These are phyloP conservation scores for Aspergillus sp. DNA, from an alignment of 2,329 filamentous ascomycete genomes.

Conservation along the genomic window DNA sequence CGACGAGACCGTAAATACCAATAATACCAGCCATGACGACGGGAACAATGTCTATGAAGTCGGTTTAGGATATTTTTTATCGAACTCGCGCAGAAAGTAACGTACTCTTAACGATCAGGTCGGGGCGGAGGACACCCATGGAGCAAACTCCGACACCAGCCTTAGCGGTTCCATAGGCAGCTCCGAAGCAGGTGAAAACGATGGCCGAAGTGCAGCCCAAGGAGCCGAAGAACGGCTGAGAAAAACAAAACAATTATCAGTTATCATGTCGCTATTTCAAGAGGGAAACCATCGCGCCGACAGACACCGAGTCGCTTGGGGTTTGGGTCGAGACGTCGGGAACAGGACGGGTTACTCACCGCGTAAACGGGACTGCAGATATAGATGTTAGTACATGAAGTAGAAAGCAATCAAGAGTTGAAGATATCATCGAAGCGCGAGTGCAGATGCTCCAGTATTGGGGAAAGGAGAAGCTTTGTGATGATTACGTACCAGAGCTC, in stretches of 20 bases:
- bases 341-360: conserved; percentile 65
- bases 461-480: conserved; percentile 31
- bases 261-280: conserved; percentile 4
- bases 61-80: conserved; percentile 7
- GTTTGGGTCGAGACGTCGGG: neutral
- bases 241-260: neutral
- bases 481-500: conserved; percentile 75
- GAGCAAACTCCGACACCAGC: conserved; percentile 97
- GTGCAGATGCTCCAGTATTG: conserved; percentile 33
- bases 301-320: conserved; percentile 1
- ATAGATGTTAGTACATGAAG: conserved; percentile 24
- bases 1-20: conserved; percentile 94
- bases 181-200: conserved; percentile 94
- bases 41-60: conserved; percentile 81
- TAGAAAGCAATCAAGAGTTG: neutral
- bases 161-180: conserved; percentile 98
- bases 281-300: conserved; percentile 2
- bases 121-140: conserved; percentile 96
- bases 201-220: conserved; percentile 96
- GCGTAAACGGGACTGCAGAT: conserved; percentile 86
- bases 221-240: conserved; percentile 87
- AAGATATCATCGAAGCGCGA: neutral
- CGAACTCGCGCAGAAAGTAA: conserved; percentile 17
- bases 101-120: conserved; percentile 99
- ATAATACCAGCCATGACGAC: conserved; percentile 99